Conservation (phyloP, 345 rosid genomes). For the Hirschfeldia incana region DNA sequence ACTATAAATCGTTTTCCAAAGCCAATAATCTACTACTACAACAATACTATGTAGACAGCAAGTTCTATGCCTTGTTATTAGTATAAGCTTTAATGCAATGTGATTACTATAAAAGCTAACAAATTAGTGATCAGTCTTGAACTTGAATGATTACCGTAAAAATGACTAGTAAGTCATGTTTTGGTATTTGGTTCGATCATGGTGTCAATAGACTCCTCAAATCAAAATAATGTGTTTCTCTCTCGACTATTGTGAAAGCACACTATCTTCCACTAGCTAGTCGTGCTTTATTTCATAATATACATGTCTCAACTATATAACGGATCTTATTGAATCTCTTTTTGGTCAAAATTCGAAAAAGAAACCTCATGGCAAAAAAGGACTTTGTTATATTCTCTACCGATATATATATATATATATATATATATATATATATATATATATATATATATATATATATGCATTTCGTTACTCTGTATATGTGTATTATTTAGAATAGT, state of each 20-base stretch:
- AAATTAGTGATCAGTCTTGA: background rate
- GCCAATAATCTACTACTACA: background rate
- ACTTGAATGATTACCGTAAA: background rate
- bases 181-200: background rate
- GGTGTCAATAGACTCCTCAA: constrained; percentile 9
- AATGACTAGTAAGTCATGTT: background rate
- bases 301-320: constrained; percentile 26
- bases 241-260: constrained; percentile 42
- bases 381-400: constrained; percentile 36
- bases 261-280: constrained; percentile 32
- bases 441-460: too few relatives aligned
- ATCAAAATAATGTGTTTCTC: constrained; percentile 11
- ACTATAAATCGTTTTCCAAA: background rate
- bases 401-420: background rate
- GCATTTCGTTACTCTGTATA: too few relatives aligned
- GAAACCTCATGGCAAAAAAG: constrained; percentile 36
- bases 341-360: constrained; percentile 40
- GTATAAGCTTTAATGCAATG: background rate
- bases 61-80: background rate
- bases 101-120: background rate
- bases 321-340: constrained; percentile 40
- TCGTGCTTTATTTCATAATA: constrained; percentile 30
- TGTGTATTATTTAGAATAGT: too few relatives aligned
- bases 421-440: constrained; percentile 5
- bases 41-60: background rate